These are phyloP conservation scores for Exophiala aquamarina DNA, from an alignment of 2,329 filamentous ascomycete genomes.

Conservation along the genomic window DNA sequence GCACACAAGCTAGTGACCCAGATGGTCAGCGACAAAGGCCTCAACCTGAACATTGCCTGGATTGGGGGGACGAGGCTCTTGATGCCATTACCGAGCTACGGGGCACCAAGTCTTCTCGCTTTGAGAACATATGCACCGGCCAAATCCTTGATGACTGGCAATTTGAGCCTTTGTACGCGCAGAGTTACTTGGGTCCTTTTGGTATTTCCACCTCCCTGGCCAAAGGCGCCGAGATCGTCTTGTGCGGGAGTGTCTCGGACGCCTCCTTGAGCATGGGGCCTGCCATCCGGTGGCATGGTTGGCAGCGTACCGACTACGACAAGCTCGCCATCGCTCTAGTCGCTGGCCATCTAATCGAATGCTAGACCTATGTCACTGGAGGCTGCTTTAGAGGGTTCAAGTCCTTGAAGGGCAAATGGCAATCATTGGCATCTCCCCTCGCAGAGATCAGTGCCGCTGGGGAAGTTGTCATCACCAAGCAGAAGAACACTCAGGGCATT, in stretches of 20 bases:
- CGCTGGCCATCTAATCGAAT: slow-evolving; percentile 38
- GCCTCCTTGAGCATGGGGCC: slow-evolving; percentile 41
- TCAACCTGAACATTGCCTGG: too few relatives aligned
- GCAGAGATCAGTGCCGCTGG: slow-evolving; percentile 43
- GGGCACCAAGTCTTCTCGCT: too few relatives aligned
- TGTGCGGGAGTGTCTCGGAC: slow-evolving; percentile 43
- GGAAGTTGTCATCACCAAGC: slow-evolving; percentile 42
- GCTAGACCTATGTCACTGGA: slow-evolving; percentile 42
- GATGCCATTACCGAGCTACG: too few relatives aligned
- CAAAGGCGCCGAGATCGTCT: slow-evolving; percentile 42
- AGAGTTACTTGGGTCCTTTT: too few relatives aligned
- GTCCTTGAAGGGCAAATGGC: slow-evolving; percentile 31
- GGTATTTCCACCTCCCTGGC: too few relatives aligned
- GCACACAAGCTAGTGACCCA: too few relatives aligned
- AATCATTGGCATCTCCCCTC: slow-evolving; percentile 45
- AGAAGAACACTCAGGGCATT: slow-evolving; percentile 38
- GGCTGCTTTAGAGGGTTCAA: slow-evolving; percentile 45
- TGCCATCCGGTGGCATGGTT: slow-evolving; percentile 41
- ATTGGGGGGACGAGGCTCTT: too few relatives aligned
- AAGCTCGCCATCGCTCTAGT: slow-evolving; percentile 38
- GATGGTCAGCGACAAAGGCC: too few relatives aligned
- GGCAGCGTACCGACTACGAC: slow-evolving; percentile 37
- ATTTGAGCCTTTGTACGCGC: too few relatives aligned
- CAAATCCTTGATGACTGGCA: too few relatives aligned
- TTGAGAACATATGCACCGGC: too few relatives aligned